A percentile compares a stretch with the other conserved stretches of the same genome.
phyloP scores from a whole-genome alignment of 2,329 filamentous ascomycete species.

The Colletotrichum noveboracense region DNA sequence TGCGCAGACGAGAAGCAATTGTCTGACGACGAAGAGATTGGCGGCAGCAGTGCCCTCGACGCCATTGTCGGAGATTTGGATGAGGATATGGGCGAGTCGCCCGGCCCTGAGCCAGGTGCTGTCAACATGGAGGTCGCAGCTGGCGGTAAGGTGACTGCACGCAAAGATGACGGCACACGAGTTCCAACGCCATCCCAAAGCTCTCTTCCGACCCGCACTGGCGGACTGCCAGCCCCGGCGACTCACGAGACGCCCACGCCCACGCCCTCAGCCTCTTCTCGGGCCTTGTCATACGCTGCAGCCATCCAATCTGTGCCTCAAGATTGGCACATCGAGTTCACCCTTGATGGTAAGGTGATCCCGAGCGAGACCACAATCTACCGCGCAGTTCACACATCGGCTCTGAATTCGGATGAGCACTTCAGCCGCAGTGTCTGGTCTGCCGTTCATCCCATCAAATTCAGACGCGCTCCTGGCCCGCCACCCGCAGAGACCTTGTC shows the following conservation, averaged over 20 bases:
- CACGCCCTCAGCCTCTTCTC: slow-evolving; percentile 59
- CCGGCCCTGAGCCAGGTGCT: slow-evolving; percentile 80
- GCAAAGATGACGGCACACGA: slow-evolving; percentile 88
- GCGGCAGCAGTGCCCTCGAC: slow-evolving; percentile 74
- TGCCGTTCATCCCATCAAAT: slow-evolving; percentile 88
- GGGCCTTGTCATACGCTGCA: slow-evolving; percentile 82
- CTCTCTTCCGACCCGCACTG: slow-evolving; percentile 42
- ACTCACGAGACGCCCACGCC: slow-evolving; percentile 52
- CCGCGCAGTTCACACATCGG: slow-evolving; percentile 80
- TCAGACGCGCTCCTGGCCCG: slow-evolving; percentile 83
- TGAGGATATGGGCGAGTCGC: slow-evolving; percentile 77
- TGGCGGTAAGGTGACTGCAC: slow-evolving; percentile 86
- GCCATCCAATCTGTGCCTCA: slow-evolving; percentile 81
- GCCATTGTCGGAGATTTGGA: slow-evolving; percentile 91
- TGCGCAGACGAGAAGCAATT: slow-evolving; percentile 92
- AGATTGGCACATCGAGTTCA: slow-evolving; percentile 98
- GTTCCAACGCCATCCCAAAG: slow-evolving; percentile 80
- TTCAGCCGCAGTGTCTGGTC: slow-evolving; percentile 85
- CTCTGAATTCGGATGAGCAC: slow-evolving; percentile 62
- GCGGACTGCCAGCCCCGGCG: slow-evolving; percentile 43
- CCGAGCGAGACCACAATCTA: slow-evolving; percentile 95
- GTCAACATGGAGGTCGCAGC: slow-evolving; percentile 91
- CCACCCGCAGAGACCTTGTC: slow-evolving; percentile 75
- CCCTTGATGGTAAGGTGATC: slow-evolving; percentile 81
- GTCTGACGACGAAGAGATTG: slow-evolving; percentile 72